Evolutionary conservation across 140 eudicot genomes (phyloP), one percentile per base, ranked within the genome.

Genomic region (Ambrosia hybrid): DNA sequence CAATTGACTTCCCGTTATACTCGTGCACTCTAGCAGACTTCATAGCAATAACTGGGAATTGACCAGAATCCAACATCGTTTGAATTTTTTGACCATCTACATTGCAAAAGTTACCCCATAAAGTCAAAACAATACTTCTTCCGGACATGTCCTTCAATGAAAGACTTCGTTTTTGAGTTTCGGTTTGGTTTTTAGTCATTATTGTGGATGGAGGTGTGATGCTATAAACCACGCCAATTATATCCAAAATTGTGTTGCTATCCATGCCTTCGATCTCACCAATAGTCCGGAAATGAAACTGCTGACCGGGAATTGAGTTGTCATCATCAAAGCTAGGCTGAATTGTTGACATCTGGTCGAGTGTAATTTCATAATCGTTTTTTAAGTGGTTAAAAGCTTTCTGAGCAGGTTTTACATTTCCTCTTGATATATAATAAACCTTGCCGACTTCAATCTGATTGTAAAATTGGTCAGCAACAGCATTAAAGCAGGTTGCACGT

Each of bases 401-500:
- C 82, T 88, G 97, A 45, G 99, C 96, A 52, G 99, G 92, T 77
- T 76, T 88, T 72, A 94, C 58, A n/a, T 64, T 82, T 55, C 97
- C 99, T 68, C 69, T 94, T 43, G 99, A 90, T 30, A 94, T 73
- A 58, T 82, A 74, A 75, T 90, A 90, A 6, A 94, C 95, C 68
- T 85, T 86, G 6, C 97, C 96, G 11, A 49, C 80, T 82, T 94
- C 96, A 59, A 94, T 94, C 78, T 67, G 90, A 61, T 81, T 45
- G 79, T 82, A 84, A 68, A 90, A 90, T 53, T 84, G 89, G 51
- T 88, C 97, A 6, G 85, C 97, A 46, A 86, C 96, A 57, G 94
- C 86, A 78, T 88, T 90, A 75, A 94, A 94, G 74, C 99, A 94
- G n/a, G 97, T 94, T n/a, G 68, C 99, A 41, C 96, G 89, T 59